Conservation (phyloP, 2,329 filamentous ascomycete genomes). For the Didymella segeticola region DNA sequence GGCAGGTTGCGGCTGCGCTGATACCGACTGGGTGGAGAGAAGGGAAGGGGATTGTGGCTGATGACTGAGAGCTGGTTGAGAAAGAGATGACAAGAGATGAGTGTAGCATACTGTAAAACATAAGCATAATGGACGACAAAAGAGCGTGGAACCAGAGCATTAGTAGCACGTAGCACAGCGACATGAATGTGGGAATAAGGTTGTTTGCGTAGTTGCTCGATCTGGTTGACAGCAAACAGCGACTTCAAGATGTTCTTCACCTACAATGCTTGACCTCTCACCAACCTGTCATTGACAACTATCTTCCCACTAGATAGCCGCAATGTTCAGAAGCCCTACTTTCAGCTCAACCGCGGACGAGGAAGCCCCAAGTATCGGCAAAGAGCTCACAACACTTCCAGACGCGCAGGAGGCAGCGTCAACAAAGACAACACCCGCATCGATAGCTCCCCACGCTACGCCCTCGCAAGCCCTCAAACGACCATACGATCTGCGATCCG, state of each 20-base stretch:
- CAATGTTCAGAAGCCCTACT: not conserved
- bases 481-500: not conserved
- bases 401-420: not conserved
- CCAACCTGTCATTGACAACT: not conserved
- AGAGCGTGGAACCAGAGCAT: not conserved
- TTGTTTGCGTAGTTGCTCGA: not conserved
- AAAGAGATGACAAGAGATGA: not conserved
- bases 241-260: not conserved
- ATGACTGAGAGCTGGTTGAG: not conserved
- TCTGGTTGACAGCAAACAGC: not conserved
- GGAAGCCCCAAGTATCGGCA: not conserved
- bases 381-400: not conserved
- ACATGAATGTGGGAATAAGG: not conserved
- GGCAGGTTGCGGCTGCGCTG: conserved; percentile 84
- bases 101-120: conserved; percentile 20
- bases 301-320: not conserved
- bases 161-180: not conserved
- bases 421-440: not conserved
- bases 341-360: not conserved
- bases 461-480: not conserved
- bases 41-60: conserved; percentile 16
- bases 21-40: conserved; percentile 83
- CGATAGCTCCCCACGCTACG: not conserved
- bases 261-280: not conserved
- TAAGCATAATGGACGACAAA: not conserved